These are phyloP conservation scores for Fusarium napiforme DNA, from an alignment of 2,329 filamentous ascomycete genomes.

Conservation along the genomic window DNA sequence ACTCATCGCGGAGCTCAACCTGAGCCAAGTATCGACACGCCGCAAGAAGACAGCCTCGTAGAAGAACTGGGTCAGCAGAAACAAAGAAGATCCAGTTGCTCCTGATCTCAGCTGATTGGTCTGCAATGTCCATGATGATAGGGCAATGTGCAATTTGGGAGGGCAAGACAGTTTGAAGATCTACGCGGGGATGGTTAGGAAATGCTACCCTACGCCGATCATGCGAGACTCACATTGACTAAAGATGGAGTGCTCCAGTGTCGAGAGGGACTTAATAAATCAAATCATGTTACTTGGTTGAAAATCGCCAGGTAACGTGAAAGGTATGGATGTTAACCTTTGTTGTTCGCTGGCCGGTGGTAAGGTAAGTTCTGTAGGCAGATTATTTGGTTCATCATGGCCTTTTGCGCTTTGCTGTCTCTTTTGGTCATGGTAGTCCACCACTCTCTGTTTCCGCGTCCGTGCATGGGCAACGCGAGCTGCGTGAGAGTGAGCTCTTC, in stretches of 20 bases:
- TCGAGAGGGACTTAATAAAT: neutral
- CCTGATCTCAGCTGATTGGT: neutral
- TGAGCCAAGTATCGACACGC: constrained; percentile 3
- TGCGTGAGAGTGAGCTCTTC: constrained; percentile 9
- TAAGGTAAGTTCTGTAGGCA: rapidly evolving
- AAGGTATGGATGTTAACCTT: neutral
- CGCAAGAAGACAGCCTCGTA: neutral
- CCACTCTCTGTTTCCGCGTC: neutral
- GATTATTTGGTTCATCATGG: neutral
- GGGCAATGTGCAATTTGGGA: neutral
- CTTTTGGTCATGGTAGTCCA: neutral
- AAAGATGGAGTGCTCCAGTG: neutral
- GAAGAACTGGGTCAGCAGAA: neutral
- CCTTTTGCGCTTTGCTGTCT: rapidly evolving
- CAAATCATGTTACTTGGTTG: neutral
- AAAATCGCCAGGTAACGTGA: neutral
- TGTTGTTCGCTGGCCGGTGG: rapidly evolving
- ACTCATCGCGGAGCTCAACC: neutral
- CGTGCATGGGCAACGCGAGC: constrained; percentile 8
- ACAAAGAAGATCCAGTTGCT: constrained; percentile 11
- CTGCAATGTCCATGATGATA: neutral
- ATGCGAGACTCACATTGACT: constrained; percentile 1
- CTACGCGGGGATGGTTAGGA: neutral
- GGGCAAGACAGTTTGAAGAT: constrained; percentile 5
- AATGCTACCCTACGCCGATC: neutral